Evolutionary conservation across 129 eudicot species (phyloP), one percentile per base, ranked within the genome.

Genomic region (Flaveria brownii): DNA sequence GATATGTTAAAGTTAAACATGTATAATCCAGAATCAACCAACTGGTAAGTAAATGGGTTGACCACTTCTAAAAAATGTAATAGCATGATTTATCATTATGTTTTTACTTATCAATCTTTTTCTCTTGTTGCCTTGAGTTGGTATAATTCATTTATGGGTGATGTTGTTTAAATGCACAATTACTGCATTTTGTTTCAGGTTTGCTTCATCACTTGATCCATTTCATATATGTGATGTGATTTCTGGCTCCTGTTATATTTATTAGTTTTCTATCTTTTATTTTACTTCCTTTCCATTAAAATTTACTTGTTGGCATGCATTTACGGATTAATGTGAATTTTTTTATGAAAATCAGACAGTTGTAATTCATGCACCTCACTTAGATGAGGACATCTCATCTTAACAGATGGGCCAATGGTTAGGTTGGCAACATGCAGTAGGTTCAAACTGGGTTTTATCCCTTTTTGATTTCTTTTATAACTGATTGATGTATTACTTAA

Each of bases 71-170:
- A 26, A 26, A 50, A 26, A 9, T 6, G 75, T 70, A 50, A 6
- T 70, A 60, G n/a, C 52, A 70, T 56, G 71, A 64, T 64, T 25
- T 75, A 63, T 62, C 18, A 49, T 33, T 15, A 9, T 30, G 3
- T 25, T 28, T 15, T n/a, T 45, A 51, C 23, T 36, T 2, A 8
- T 36, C 42, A 42, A 15, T 57, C 56, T 7, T 13, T 55, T 55
- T 59, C 30, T 43, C 23, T 17, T 51, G 36, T 16, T 16, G 64
- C 30, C 57, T 16, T 10, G 10, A 28, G n/a, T 16, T 36, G 20
- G 51, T 28, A 71, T 26, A 25, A 30, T 71, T 71, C 0, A 16
- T 16, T 17, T 25, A 71, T 23, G 23, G 11, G n/a, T 23, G n/a
- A 62, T 13, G 68, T 28, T 62, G 30, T 30, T 30, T 30, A 30